Percentiles rank a stretch among this genome's conserved stretches.
Evolutionary conservation across 179 eudicot species (phyloP).

Genomic region (Drosera spatulata): DNA sequence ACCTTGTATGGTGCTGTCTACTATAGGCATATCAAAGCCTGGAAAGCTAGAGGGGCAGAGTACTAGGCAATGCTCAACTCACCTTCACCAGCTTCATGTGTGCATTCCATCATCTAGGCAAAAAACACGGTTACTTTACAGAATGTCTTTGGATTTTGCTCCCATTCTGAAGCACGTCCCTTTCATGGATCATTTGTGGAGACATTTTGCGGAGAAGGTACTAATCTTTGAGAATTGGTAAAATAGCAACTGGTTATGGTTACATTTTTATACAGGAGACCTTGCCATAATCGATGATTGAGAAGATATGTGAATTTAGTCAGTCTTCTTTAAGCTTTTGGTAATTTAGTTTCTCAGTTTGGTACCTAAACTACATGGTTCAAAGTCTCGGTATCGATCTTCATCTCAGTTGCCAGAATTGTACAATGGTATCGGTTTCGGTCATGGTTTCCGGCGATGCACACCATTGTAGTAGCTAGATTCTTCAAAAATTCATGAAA

Average conservation of each 20-base stretch:
- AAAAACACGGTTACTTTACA: slow-evolving; percentile 78
- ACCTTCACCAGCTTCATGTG: slow-evolving; percentile 95
- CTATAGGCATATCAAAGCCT: slow-evolving; percentile 93
- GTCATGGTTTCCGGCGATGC: too few species aligned
- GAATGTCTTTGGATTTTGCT: slow-evolving; percentile 96
- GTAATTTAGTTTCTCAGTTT: too few species aligned
- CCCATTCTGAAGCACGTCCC: slow-evolving; percentile 77
- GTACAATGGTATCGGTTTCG: too few species aligned
- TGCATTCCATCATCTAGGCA: slow-evolving; percentile 77
- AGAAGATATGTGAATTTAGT: too few species aligned
- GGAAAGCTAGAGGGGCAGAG: slow-evolving; percentile 92
- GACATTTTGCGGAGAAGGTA: slow-evolving; percentile 89
- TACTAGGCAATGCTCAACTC: slow-evolving; percentile 75
- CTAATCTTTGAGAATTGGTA: too few species aligned
- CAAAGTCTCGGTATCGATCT: too few species aligned
- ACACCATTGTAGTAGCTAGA: too few species aligned
- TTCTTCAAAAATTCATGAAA: too few species aligned
- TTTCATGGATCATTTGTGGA: slow-evolving; percentile 76
- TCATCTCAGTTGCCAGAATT: too few species aligned
- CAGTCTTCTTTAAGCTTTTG: too few species aligned
- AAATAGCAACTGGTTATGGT: background rate
- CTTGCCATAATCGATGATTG: too few species aligned
- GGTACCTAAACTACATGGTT: too few species aligned
- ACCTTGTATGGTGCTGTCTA: slow-evolving; percentile 91
- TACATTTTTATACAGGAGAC: background rate